These are phyloP conservation scores for Stromatinia cepivora DNA, from an alignment of 2,329 filamentous ascomycete species.

Conservation along the genomic window DNA sequence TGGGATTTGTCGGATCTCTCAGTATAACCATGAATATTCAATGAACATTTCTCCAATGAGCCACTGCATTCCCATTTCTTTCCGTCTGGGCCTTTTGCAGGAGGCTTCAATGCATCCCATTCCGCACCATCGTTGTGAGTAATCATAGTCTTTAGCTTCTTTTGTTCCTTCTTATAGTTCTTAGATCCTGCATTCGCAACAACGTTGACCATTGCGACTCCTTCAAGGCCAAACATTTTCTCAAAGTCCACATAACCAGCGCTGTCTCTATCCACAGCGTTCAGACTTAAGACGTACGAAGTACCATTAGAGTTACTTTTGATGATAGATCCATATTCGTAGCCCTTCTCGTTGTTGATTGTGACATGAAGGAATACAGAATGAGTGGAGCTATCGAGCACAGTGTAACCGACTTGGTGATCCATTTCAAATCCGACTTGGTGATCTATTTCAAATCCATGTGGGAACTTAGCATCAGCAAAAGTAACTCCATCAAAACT, in stretches of 20 bases:
- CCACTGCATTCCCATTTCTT: conserved; percentile 70
- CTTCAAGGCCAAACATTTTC: conserved; percentile 89
- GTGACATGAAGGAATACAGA: conserved; percentile 93
- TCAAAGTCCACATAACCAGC: conserved; percentile 89
- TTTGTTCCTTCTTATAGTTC: conserved; percentile 58
- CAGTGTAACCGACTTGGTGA: conserved; percentile 82
- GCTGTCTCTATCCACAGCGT: conserved; percentile 77
- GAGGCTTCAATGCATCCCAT: conserved; percentile 78
- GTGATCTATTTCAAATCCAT: conserved; percentile 76
- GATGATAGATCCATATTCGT: conserved; percentile 80
- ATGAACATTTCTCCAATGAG: conserved; percentile 68
- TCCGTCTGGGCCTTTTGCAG: conserved; percentile 66
- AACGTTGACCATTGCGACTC: conserved; percentile 82
- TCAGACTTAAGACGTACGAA: conserved; percentile 82
- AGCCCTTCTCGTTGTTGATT: conserved; percentile 63
- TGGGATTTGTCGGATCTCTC: conserved; percentile 79
- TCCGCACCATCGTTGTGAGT: conserved; percentile 94
- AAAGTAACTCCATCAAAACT: conserved; percentile 84
- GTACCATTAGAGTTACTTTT: conserved; percentile 99
- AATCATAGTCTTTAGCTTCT: conserved; percentile 86
- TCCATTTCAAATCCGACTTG: conserved; percentile 79
- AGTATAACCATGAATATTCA: conserved; percentile 95
- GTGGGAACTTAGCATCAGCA: conserved; percentile 81
- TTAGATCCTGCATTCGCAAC: conserved; percentile 69
- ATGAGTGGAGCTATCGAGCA: conserved; percentile 92